phyloP scores from a whole-genome alignment of 1,139 yeast genomes.

The Pichia sp. region DNA sequence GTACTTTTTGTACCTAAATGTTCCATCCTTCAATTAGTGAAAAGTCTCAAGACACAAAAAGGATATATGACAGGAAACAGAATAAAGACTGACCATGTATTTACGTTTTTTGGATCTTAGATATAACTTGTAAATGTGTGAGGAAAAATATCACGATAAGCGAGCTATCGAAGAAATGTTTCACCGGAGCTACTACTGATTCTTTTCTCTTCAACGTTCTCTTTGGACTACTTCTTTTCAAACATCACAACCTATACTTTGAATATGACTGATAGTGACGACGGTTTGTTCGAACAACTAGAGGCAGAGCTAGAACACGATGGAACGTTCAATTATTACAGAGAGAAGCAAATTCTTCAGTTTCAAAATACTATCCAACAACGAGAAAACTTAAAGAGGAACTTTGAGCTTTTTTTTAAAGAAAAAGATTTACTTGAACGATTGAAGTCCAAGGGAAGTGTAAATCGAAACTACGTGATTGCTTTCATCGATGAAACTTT shows the following conservation, averaged over 20 bases:
- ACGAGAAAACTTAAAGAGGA: constrained; percentile 30
- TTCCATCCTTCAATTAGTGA: neutral
- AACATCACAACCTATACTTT: neutral
- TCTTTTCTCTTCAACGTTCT: neutral
- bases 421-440: constrained; percentile 55
- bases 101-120: no score
- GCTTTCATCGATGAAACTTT: constrained; percentile 66
- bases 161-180: neutral
- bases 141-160: neutral
- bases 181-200: neutral
- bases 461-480: constrained; percentile 41
- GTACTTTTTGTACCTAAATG: neutral
- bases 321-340: constrained; percentile 13
- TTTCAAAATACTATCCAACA: constrained; percentile 33
- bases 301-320: constrained; percentile 16
- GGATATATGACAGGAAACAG: neutral
- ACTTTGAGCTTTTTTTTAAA: constrained; percentile 38
- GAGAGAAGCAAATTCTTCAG: constrained; percentile 37
- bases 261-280: constrained; percentile 1
- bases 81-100: neutral
- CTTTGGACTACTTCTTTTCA: neutral
- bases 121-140: neutral
- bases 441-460: constrained; percentile 37
- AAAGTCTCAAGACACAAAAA: neutral
- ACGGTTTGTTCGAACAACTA: constrained; percentile 13